These are phyloP conservation scores for Albugo candida DNA, from an alignment of 352 stramenopile species.

Conservation along the genomic window DNA sequence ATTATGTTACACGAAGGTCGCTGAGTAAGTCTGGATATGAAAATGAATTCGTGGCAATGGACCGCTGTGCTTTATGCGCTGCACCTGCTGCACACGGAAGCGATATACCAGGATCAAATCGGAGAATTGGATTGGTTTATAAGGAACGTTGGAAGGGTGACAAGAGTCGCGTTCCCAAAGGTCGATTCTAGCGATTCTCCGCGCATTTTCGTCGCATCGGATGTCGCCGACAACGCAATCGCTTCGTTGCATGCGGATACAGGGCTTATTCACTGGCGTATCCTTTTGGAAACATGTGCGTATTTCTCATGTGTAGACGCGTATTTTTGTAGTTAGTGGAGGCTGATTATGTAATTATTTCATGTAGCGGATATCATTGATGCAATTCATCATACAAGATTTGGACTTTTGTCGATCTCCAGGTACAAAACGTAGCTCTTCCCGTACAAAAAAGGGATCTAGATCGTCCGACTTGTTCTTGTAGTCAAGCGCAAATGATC, in stretches of 20 bases:
- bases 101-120: slow-evolving; percentile 56
- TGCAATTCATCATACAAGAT: slow-evolving; percentile 45
- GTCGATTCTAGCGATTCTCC: slow-evolving; percentile 21
- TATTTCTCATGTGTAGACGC: background rate
- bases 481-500: slow-evolving; percentile 29
- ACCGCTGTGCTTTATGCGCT: no score
- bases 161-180: slow-evolving; percentile 23
- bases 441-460: background rate
- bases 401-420: slow-evolving; percentile 40
- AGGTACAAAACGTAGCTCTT: slow-evolving; percentile 14
- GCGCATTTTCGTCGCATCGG: slow-evolving; percentile 50
- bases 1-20: no score
- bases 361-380: slow-evolving; percentile 33
- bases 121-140: slow-evolving; percentile 62
- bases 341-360: background rate
- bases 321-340: background rate
- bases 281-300: slow-evolving; percentile 29
- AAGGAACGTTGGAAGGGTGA: slow-evolving; percentile 35
- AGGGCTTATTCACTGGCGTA: slow-evolving; percentile 56
- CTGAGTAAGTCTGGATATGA: no score
- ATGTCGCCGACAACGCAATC: slow-evolving; percentile 32
- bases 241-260: slow-evolving; percentile 46
- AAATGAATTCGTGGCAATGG: no score
- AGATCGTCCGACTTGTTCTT: no score
- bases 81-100: slow-evolving; percentile 2